Conservation (phyloP, 208 protist species). For the Tritrichomonas musculus region DNA sequence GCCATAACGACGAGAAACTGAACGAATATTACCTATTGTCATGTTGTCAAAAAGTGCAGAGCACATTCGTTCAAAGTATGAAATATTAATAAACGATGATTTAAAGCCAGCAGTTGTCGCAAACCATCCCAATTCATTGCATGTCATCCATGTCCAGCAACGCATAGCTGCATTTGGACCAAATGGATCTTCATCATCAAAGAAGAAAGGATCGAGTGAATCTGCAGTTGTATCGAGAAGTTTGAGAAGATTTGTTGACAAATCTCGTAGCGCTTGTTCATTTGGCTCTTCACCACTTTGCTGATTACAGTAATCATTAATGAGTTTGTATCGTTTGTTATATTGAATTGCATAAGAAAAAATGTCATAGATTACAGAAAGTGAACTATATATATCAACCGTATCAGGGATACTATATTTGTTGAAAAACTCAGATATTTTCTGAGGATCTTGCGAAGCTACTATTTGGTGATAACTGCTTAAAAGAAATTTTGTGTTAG, state of each 20-base stretch:
- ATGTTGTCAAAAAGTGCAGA: not conserved
- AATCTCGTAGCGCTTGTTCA: no score
- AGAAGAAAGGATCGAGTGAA: not conserved
- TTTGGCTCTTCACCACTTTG: no score
- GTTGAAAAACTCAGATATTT: no score
- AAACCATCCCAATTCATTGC: slow-evolving; percentile 15
- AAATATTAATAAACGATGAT: not conserved
- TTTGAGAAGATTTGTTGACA: no score
- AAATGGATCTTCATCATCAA: not conserved
- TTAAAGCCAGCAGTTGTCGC: not conserved
- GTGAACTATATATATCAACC: not conserved
- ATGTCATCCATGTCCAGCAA: not conserved
- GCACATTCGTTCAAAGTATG: not conserved
- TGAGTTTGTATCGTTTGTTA: not conserved
- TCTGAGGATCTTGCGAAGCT: no score
- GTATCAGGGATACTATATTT: no score
- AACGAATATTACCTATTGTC: not conserved
- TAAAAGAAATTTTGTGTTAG: no score
- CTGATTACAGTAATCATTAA: not conserved
- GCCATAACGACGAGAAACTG: not conserved
- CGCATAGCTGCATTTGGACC: not conserved
- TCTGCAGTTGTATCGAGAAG: no score
- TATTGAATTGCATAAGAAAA: not conserved
- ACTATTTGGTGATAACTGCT: no score
- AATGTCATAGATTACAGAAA: not conserved